Evolutionary conservation across 169 alveolate species (phyloP).

Genomic region (Cryptosporidium ryanae): DNA sequence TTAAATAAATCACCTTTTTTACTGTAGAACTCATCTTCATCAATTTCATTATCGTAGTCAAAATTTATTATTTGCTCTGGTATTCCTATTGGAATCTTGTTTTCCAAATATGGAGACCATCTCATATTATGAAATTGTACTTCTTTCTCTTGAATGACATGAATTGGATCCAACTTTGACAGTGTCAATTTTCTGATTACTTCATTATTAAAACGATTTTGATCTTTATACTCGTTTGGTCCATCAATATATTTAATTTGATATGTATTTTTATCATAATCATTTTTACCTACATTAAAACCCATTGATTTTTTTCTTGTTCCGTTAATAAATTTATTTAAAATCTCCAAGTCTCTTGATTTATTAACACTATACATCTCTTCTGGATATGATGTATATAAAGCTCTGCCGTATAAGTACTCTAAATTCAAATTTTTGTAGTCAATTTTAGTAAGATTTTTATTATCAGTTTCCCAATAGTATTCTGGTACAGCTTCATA

Average conservation of each 20-base stretch:
- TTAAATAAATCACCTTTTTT: constrained; percentile 29
- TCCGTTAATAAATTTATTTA: no score
- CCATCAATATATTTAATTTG: neutral
- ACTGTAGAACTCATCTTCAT: neutral
- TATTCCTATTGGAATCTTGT: constrained; percentile 32
- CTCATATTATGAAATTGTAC: neutral
- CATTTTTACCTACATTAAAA: neutral
- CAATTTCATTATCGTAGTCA: constrained; percentile 25
- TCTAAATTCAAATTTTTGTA: constrained; percentile 1
- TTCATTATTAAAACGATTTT: neutral
- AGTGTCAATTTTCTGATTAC: neutral
- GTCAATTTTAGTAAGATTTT: neutral
- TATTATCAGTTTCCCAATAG: neutral
- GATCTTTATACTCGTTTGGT: neutral
- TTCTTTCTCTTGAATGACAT: constrained; percentile 32
- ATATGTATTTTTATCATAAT: neutral
- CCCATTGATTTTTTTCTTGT: neutral
- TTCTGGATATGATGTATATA: no score
- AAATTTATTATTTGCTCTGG: constrained; percentile 38
- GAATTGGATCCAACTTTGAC: constrained; percentile 41
- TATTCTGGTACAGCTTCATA: neutral
- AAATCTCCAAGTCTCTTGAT: no score
- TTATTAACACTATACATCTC: no score
- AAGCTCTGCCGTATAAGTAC: no score
- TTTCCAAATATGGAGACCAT: constrained; percentile 21